phyloP scores from a whole-genome alignment of 2,329 filamentous ascomycete genomes.

The Tolypocladium paradoxum region DNA sequence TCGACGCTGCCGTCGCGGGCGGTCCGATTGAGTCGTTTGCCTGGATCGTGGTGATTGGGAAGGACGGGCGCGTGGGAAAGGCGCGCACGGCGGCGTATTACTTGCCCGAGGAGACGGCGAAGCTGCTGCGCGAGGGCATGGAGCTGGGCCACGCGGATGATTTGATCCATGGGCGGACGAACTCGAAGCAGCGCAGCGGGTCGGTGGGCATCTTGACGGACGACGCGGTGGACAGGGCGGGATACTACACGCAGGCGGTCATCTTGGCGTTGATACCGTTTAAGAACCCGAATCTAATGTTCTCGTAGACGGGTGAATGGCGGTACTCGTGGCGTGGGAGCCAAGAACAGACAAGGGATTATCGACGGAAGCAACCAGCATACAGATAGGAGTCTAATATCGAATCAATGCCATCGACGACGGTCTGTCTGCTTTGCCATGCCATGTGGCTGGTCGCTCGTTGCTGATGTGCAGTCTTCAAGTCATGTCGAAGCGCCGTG shows the following conservation, averaged over 20 bases:
- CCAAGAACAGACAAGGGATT: no score
- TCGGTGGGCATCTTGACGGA: conserved; percentile 29
- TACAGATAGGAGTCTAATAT: no score
- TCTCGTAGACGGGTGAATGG: conserved; percentile 8
- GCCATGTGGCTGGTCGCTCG: no score
- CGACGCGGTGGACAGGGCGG: conserved; percentile 22
- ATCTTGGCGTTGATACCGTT: conserved; percentile 30
- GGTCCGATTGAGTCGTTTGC: conserved; percentile 25
- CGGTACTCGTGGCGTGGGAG: no score
- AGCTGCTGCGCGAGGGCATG: conserved; percentile 23
- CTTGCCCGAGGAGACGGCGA: conserved; percentile 24
- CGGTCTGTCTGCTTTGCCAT: no score
- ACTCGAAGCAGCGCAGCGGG: conserved; percentile 27
- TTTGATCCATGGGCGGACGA: conserved; percentile 21
- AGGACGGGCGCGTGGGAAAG: conserved; percentile 18
- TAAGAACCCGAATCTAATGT: conserved; percentile 22
- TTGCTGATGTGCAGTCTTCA: no score
- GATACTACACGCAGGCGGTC: conserved; percentile 27
- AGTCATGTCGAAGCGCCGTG: no score
- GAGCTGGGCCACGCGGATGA: conserved; percentile 30
- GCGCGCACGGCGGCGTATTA: conserved; percentile 27
- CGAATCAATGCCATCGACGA: no score
- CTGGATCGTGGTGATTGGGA: conserved; percentile 24
- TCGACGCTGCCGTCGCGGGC: conserved; percentile 14
- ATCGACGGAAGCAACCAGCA: no score